Percentiles rank a stretch among this genome's conserved stretches.
Evolutionary conservation across 2,329 filamentous ascomycete genomes (phyloP).

Genomic region (Fusarium sp.): DNA sequence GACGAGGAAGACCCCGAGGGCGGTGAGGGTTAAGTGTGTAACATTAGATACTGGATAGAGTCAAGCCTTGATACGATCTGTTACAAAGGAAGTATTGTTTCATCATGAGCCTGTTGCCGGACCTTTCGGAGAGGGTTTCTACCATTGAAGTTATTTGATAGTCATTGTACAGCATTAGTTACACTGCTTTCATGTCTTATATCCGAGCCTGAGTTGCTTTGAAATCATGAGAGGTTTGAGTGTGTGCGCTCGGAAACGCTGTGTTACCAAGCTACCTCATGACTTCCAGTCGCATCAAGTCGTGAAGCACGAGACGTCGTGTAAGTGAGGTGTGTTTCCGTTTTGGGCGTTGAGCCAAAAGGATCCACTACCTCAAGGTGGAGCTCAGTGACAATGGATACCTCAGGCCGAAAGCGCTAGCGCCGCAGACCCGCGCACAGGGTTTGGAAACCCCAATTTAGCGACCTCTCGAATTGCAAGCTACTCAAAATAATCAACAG

Average conservation of each 20-base stretch:
- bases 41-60: conserved; percentile 24
- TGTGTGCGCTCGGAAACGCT: not conserved
- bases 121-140: conserved; percentile 9
- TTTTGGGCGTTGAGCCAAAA: not conserved
- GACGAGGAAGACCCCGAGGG: conserved; percentile 65
- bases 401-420: conserved; percentile 35
- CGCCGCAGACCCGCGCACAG: conserved; percentile 29
- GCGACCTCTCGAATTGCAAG: conserved; percentile 49
- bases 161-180: not conserved
- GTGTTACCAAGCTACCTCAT: conserved; percentile 15
- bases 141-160: not conserved
- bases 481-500: conserved; percentile 50
- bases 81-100: conserved; percentile 19
- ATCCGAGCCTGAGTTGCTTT: conserved; percentile 4
- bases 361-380: conserved; percentile 3
- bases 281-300: not conserved
- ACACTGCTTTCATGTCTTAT: conserved; percentile 5
- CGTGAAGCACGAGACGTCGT: conserved; percentile 12
- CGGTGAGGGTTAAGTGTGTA: conserved; percentile 56
- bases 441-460: conserved; percentile 61
- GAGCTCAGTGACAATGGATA: not conserved
- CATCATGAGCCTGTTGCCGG: conserved; percentile 3
- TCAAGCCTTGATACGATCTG: not conserved
- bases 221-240: conserved; percentile 6
- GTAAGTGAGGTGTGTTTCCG: conserved; percentile 18